Evolutionary conservation across 768 basidiomycete species (phyloP), one percentile per base, ranked within the genome.

Genomic region (Lactarius sp.): DNA sequence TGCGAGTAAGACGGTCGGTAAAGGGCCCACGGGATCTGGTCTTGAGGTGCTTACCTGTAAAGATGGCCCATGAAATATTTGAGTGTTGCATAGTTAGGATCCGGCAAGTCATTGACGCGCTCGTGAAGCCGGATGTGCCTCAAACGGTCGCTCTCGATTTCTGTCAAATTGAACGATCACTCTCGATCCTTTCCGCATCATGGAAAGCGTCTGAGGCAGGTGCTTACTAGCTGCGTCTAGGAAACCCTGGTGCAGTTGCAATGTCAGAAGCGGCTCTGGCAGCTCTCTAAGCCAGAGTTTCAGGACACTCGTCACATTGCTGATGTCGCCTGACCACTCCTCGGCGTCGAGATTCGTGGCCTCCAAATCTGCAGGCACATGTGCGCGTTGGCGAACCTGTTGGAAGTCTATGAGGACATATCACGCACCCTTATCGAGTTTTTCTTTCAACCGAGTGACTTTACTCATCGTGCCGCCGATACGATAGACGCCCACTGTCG

Each of bases 221-320:
- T 9, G 78, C 94, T 74, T 72, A 97, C 96, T 90, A 2, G 96
- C 89, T 70, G 94, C 96, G 53, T 98, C 96, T 66, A 98, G 85
- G 77, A 98, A 99, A 10, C 90, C 90, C 73, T 91, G 85, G 75
- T 98, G 94, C 42, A 98, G 80, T 57, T 76, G 78, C 66, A 81
- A 78, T 6, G 96, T 98, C 69, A 99, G 76, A 54, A 99, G 75
- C 33, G 97, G 96, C 71, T 98, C 94, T 9, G 97, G 95, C 46
- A 98, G 79, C 71, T 99, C 97, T 66, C 97, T 83, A 70, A 99
- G 80, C 95, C 97, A 99, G 70, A 94, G 80, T 76, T 99, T 99
- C 66, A 98, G 78, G 27, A 88, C 92, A 61, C 93, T 91, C n/a
- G 97, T 83, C 56, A 98, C 89, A 64, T 92, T 94, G 77, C 96